These are phyloP conservation scores for Rubroboletus satanas DNA, from an alignment of 768 basidiomycete genomes.

Conservation along the genomic window DNA sequence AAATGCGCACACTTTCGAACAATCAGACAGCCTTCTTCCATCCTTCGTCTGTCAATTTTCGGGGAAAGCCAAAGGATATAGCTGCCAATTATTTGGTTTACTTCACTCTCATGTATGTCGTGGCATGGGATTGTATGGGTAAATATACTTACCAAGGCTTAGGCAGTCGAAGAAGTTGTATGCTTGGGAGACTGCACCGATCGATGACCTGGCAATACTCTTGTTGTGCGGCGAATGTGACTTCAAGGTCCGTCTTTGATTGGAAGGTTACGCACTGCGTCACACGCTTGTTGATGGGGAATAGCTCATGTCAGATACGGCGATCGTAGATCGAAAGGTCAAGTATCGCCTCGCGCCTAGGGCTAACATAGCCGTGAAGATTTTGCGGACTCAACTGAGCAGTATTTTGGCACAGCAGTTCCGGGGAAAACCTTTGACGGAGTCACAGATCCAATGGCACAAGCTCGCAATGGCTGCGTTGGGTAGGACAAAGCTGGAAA, in stretches of 20 bases:
- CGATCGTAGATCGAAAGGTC: constrained; percentile 82
- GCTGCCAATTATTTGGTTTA: constrained; percentile 73
- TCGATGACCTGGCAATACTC: constrained; percentile 77
- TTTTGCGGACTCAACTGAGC: constrained; percentile 62
- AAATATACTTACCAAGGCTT: constrained; percentile 6
- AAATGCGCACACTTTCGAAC: constrained; percentile 78
- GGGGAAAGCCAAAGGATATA: constrained; percentile 62
- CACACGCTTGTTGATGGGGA: constrained; percentile 2
- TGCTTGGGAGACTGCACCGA: constrained; percentile 89
- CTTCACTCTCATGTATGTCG: constrained; percentile 79
- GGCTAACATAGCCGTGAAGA: constrained; percentile 74
- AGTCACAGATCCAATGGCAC: constrained; percentile 67
- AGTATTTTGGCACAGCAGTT: constrained; percentile 62
- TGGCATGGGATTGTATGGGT: not conserved
- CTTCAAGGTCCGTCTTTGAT: constrained; percentile 58
- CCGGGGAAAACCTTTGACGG: constrained; percentile 54
- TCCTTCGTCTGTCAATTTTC: constrained; percentile 90
- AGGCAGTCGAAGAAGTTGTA: constrained; percentile 95
- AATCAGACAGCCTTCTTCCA: constrained; percentile 78
- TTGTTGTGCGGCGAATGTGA: constrained; percentile 89
- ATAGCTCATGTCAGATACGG: constrained; percentile 69
- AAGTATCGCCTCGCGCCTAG: constrained; percentile 67
- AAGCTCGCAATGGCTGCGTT: constrained; percentile 63
- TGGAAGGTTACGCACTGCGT: not conserved
- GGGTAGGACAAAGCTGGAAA: constrained; percentile 45